phyloP scores from a whole-genome alignment of 225 moss, liverwort and hornwort genomes.

The Pseudoscleropodium purum region DNA sequence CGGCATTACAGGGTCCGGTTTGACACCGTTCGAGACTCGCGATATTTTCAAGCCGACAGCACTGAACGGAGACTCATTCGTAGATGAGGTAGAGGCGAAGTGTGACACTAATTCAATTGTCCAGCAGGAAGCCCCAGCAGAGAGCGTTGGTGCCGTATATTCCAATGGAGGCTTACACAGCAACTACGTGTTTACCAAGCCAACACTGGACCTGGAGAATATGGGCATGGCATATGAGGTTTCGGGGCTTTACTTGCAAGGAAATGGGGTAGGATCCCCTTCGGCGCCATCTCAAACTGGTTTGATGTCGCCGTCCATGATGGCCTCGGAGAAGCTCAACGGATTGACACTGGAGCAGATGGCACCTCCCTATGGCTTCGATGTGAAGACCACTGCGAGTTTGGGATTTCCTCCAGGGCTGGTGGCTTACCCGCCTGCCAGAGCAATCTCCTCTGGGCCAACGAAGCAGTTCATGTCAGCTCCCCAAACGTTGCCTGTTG shows the following conservation, averaged over 20 bases:
- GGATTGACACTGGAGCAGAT: slow-evolving; percentile 18
- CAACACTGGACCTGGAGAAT: slow-evolving; percentile 41
- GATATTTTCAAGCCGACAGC: slow-evolving; percentile 29
- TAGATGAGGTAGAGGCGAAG: slow-evolving; percentile 24
- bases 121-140: slow-evolving; percentile 1
- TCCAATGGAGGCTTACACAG: slow-evolving; percentile 9
- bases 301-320: not conserved
- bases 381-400: not conserved
- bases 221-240: slow-evolving; percentile 40
- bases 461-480: slow-evolving; percentile 9
- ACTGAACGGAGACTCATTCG: slow-evolving; percentile 30
- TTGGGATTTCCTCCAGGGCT: not conserved
- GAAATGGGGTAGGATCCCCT: slow-evolving; percentile 37
- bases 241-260: slow-evolving; percentile 35
- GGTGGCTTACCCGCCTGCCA: not conserved
- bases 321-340: slow-evolving; percentile 37
- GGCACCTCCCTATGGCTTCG: slow-evolving; percentile 4
- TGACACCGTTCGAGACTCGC: slow-evolving; percentile 24
- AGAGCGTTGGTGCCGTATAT: not conserved
- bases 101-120: slow-evolving; percentile 7
- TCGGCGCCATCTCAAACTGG: not conserved
- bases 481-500: not conserved
- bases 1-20: slow-evolving; percentile 47
- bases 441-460: not conserved
- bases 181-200: slow-evolving; percentile 23